phyloP scores from a whole-genome alignment of 1,139 yeast species.

The Debaryomycetaceae sp. region DNA sequence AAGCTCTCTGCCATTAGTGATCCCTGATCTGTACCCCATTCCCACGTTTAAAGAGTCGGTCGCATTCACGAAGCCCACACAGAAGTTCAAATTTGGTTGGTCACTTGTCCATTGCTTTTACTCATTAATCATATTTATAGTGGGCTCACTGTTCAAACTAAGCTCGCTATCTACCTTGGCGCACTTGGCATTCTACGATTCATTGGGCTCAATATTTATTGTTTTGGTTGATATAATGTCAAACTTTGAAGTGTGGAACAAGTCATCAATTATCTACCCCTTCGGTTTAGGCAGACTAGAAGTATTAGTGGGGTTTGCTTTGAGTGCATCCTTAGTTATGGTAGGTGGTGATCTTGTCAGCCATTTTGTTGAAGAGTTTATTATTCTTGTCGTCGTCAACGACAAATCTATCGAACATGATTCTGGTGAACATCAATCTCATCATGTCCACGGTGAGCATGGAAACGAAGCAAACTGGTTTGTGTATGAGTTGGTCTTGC shows the following conservation, averaged over 20 bases:
- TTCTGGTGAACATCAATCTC: slow-evolving; percentile 34
- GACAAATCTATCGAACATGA: slow-evolving; percentile 21
- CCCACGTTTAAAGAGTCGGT: slow-evolving; percentile 68
- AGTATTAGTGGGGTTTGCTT: slow-evolving; percentile 82
- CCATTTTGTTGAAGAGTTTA: slow-evolving; percentile 75
- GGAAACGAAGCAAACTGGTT: slow-evolving; percentile 32
- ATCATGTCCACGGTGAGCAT: slow-evolving; percentile 51
- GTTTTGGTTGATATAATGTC: slow-evolving; percentile 76
- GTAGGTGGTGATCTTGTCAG: slow-evolving; percentile 87
- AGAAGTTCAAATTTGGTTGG: slow-evolving; percentile 60
- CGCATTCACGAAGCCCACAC: slow-evolving; percentile 50
- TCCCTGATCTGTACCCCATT: slow-evolving; percentile 77
- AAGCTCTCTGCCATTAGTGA: slow-evolving; percentile 55
- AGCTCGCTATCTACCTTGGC: slow-evolving; percentile 75
- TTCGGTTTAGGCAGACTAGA: slow-evolving; percentile 90
- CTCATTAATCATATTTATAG: slow-evolving; percentile 54
- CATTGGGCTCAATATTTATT: slow-evolving; percentile 70
- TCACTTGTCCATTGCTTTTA: slow-evolving; percentile 59
- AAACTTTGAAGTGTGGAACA: slow-evolving; percentile 89
- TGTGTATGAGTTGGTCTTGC: slow-evolving; percentile 26
- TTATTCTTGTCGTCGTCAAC: slow-evolving; percentile 45
- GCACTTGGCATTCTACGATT: slow-evolving; percentile 83
- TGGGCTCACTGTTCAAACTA: slow-evolving; percentile 56
- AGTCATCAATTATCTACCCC: slow-evolving; percentile 79
- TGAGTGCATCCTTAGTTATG: slow-evolving; percentile 79